Evolutionary conservation across 768 basidiomycete species (phyloP).

Genomic region (Lactarius tabidus): DNA sequence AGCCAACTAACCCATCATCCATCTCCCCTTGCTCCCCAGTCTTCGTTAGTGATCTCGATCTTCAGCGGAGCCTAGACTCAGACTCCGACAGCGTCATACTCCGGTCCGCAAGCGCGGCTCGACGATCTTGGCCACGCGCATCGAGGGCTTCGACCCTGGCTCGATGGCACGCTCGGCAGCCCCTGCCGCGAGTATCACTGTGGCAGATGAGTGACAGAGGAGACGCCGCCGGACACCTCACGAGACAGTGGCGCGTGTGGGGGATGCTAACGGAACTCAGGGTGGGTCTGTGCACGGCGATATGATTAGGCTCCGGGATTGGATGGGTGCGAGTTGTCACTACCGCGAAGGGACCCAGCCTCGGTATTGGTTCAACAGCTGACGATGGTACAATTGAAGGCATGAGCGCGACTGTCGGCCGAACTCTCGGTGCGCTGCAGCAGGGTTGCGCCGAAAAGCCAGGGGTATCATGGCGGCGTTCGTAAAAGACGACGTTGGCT

Average conservation of each 20-base stretch:
- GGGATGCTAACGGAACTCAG: not conserved
- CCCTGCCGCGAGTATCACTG: not conserved
- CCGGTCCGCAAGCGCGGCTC: constrained; percentile 65
- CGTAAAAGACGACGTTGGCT: no score
- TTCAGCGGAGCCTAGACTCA: constrained; percentile 25
- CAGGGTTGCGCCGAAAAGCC: no score
- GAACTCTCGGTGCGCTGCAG: no score
- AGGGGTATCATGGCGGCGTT: no score
- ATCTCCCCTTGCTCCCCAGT: not conserved
- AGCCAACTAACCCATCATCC: not conserved
- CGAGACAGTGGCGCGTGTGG: not conserved
- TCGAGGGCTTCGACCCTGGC: not conserved
- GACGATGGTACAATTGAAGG: no score
- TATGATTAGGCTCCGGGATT: no score
- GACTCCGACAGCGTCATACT: constrained; percentile 40
- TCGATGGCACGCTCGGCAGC: not conserved
- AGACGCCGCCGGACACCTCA: not conserved
- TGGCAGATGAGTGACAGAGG: not conserved
- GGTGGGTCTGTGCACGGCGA: no score
- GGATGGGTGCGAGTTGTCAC: no score
- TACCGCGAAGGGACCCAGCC: no score
- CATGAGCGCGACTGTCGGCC: no score
- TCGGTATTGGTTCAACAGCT: no score
- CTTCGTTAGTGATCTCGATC: constrained; percentile 33
- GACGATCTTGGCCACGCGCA: constrained; percentile 34